Conservation (phyloP, 805 yeast species). For the Blastobotrys robertii region DNA sequence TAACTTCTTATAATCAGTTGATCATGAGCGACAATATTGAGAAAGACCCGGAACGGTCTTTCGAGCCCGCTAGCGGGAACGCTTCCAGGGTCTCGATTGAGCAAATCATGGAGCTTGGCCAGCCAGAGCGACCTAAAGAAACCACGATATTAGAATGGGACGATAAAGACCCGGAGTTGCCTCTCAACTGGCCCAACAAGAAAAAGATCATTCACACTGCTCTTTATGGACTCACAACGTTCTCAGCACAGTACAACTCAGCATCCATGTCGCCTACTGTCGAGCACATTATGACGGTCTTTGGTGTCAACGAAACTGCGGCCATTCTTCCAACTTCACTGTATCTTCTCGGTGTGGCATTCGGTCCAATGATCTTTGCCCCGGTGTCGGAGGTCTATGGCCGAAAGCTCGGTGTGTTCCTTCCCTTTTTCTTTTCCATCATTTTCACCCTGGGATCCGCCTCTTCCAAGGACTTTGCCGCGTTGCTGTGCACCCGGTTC, state of each 20-base stretch:
- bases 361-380: conserved; percentile 60
- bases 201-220: conserved; percentile 32
- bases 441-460: conserved; percentile 44
- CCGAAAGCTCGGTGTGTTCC: conserved; percentile 40
- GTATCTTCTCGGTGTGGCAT: conserved; percentile 55
- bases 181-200: conserved; percentile 41
- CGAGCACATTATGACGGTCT: conserved; percentile 28
- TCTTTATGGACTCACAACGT: conserved; percentile 32
- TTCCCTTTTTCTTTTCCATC: conserved; percentile 33
- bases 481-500: conserved; percentile 45
- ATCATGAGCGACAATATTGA: too few relatives aligned
- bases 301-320: conserved; percentile 37
- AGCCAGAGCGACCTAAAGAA: too few relatives aligned
- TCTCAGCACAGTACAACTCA: conserved; percentile 37
- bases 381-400: conserved; percentile 44
- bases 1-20: too few relatives aligned
- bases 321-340: conserved; percentile 47
- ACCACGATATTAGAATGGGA: conserved; percentile 12
- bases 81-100: too few relatives aligned
- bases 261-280: conserved; percentile 37
- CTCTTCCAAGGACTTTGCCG: conserved; percentile 39
- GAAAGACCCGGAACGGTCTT: too few relatives aligned
- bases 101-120: too few relatives aligned
- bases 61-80: too few relatives aligned
- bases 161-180: conserved; percentile 48